These are phyloP conservation scores for Aquilaria yunnanensis DNA, from an alignment of 345 rosid genomes.

Conservation along the genomic window DNA sequence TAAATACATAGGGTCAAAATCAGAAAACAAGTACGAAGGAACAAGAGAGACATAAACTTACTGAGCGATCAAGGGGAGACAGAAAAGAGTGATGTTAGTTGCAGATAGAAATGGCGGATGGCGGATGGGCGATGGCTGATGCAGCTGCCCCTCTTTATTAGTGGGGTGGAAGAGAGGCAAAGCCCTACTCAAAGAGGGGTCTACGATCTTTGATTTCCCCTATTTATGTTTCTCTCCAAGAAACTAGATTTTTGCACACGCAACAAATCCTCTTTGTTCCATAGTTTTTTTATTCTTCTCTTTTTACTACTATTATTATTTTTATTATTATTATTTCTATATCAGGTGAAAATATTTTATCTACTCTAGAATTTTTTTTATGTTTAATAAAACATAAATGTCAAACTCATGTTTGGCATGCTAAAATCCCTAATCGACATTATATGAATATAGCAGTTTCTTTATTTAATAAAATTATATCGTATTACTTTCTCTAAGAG, in stretches of 20 bases:
- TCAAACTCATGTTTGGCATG: too few species aligned
- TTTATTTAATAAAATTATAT: too few species aligned
- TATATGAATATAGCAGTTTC: too few species aligned
- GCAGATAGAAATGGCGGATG: background rate
- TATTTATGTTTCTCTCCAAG: slow-evolving; percentile 11
- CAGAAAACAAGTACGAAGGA: background rate
- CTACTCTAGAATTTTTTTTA: too few species aligned
- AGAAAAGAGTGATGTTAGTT: too few species aligned
- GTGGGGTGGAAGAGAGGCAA: slow-evolving; percentile 12
- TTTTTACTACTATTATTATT: too few species aligned
- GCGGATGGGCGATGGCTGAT: slow-evolving; percentile 17
- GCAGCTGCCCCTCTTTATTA: slow-evolving; percentile 13
- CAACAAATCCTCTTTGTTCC: background rate
- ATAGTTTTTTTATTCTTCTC: background rate
- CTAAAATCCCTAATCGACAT: too few species aligned
- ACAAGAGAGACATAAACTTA: background rate
- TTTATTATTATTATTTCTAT: too few species aligned
- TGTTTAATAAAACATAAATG: too few species aligned
- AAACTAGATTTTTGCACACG: background rate
- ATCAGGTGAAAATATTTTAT: too few species aligned
- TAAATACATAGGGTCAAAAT: background rate
- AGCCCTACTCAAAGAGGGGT: slow-evolving; percentile 36
- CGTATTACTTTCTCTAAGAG: too few species aligned
- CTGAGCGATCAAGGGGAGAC: background rate
- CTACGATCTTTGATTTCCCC: slow-evolving; percentile 16